Evolutionary conservation across 2,329 filamentous ascomycete species (phyloP), one percentile per base, ranked within the genome.

Genomic region (Fusarium albidum): DNA sequence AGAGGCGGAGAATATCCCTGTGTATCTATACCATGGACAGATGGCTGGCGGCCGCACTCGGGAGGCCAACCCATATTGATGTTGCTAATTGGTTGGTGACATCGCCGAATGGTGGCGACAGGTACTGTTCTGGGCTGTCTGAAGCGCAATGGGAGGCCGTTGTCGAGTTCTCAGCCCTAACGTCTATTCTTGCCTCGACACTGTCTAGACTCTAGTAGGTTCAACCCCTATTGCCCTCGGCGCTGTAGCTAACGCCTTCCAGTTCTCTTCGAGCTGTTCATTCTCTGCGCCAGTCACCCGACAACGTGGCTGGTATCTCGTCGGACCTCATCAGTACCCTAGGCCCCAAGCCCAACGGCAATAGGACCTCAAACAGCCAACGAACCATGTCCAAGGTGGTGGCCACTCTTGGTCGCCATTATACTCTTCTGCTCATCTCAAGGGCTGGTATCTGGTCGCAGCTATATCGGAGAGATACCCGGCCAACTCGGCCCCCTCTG

Each of bases 1-100:
- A 59, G 9, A 33, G 59, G 5, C 52, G 49, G 2, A 46, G 62
- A 12, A 48, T 63, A 1, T 59, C 62, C 1, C 61, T 58, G 18
- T 14, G 38, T 10, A 47, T 65, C 6, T 63, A 53, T 21, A 49
- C 44, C 4, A 44, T 47, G 5, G 62, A 65, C 25, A 61, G 37
- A n/a, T 65, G 62, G 62, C 28, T 59, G 4, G 49, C 57, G 5
- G 56, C 52, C 6, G 44, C 44, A 9, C 52, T 63, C 6, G 59
- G 62, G n/a, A 34, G 57, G 4, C 62, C 59, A 11, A 47, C 48
- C 4, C 33, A 49, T 15, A 47, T 58, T 13, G 26, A 35, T 21
- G 38, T 42, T 15, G 47, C 49, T 9, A 54, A 58, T 15, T 58
- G 55, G 55, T 18, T 58, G 1, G 55, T 58, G 11, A 41, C 39